A percentile compares a stretch with the other conserved stretches of the same genome.
Evolutionary conservation across 495 filamentous ascomycete genomes (phyloP).

Genomic region (Aspergillus avenaceus): DNA sequence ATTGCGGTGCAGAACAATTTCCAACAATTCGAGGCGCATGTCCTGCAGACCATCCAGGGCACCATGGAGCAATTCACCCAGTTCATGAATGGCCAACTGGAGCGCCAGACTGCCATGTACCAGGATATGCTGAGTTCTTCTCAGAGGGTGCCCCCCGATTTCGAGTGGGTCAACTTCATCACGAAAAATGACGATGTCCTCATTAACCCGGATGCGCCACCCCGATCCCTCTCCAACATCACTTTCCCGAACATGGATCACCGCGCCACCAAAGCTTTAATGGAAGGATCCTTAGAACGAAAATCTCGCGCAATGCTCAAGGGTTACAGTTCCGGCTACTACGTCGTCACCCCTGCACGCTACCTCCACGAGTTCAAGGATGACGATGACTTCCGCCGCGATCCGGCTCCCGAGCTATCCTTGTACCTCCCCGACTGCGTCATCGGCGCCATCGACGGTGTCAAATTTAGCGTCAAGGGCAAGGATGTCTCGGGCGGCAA

Average conservation of each 20-base stretch:
- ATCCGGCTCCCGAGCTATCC: constrained; percentile 79
- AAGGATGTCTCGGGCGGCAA: constrained; percentile 72
- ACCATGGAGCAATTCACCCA: constrained; percentile 76
- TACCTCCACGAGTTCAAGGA: constrained; percentile 97
- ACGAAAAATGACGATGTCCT: constrained; percentile 63
- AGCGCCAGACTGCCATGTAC: constrained; percentile 74
- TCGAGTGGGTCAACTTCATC: constrained; percentile 86
- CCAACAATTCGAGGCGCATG: constrained; percentile 79
- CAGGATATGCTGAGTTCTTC: constrained; percentile 73
- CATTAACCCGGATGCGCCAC: constrained; percentile 72
- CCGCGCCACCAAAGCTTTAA: constrained; percentile 69
- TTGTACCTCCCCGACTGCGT: constrained; percentile 90
- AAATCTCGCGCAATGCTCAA: constrained; percentile 77
- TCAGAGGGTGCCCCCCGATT: constrained; percentile 79
- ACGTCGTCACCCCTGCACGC: constrained; percentile 79
- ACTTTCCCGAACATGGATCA: constrained; percentile 87
- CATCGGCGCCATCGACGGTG: constrained; percentile 67
- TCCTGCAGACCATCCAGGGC: constrained; percentile 77
- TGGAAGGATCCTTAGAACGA: constrained; percentile 82
- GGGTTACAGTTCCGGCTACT: constrained; percentile 77
- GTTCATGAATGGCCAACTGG: constrained; percentile 72
- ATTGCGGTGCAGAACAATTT: constrained; percentile 86
- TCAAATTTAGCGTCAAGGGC: constrained; percentile 91
- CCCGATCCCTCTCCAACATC: constrained; percentile 66
- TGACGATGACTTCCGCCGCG: constrained; percentile 74